Evolutionary conservation across 148 eudicot species (phyloP).

Genomic region (Cornus florida): DNA sequence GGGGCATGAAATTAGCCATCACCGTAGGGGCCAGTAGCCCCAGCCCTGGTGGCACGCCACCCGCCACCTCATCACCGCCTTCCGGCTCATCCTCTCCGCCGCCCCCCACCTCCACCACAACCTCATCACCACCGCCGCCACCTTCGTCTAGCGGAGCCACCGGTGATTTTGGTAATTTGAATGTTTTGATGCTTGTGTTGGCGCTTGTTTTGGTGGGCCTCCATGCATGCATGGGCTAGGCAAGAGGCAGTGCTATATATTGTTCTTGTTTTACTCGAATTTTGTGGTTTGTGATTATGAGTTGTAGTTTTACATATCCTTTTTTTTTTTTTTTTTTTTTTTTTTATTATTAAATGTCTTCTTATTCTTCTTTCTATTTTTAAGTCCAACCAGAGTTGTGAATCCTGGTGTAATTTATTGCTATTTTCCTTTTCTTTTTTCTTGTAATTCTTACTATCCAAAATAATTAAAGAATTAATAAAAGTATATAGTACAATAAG

Average conservation of each 20-base stretch:
- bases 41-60: slow-evolving; percentile 11
- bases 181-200: slow-evolving; percentile 15
- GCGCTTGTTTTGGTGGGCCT: slow-evolving; percentile 23
- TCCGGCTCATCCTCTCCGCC: neutral
- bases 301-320: neutral
- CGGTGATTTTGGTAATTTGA: slow-evolving; percentile 12
- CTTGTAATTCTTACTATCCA: no score
- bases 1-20: slow-evolving; percentile 41
- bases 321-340: neutral
- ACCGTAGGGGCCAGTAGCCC: slow-evolving; percentile 20
- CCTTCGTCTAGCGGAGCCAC: slow-evolving; percentile 8
- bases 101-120: neutral
- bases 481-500: no score
- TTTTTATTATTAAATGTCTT: no score
- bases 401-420: no score
- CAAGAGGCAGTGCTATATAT: slow-evolving; percentile 52
- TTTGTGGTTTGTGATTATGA: neutral
- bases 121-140: slow-evolving; percentile 4
- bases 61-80: slow-evolving; percentile 13
- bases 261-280: neutral
- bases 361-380: no score
- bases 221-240: slow-evolving; percentile 43
- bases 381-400: no score
- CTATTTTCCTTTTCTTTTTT: no score
- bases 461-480: no score